Evolutionary conservation across 192 early-diverging fungal genomes (phyloP).

Genomic region (Entomortierella beljakovae): DNA sequence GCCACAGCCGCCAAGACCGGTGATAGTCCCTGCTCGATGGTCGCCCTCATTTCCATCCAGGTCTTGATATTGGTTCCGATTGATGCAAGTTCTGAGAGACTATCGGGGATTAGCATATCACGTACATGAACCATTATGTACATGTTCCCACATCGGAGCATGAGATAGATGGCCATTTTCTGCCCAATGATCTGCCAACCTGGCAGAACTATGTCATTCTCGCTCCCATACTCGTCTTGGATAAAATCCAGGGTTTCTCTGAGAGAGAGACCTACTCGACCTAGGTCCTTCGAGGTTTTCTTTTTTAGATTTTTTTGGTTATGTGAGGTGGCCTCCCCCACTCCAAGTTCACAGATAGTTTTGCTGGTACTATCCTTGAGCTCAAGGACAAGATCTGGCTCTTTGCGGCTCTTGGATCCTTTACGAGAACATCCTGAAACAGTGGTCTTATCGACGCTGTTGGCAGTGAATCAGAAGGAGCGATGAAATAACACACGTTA

Average conservation of each 20-base stretch:
- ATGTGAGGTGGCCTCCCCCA: too few relatives aligned
- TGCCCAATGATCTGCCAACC: constrained; percentile 28
- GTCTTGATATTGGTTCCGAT: constrained; percentile 17
- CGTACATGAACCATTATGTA: constrained; percentile 14
- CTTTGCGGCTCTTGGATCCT: too few relatives aligned
- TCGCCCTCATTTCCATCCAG: constrained; percentile 16
- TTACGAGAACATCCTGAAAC: too few relatives aligned
- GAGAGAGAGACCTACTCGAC: constrained; percentile 10
- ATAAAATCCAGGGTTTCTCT: constrained; percentile 30
- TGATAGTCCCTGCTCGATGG: constrained; percentile 13
- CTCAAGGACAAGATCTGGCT: too few relatives aligned
- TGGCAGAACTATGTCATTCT: constrained; percentile 6
- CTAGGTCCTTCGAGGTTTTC: constrained; percentile 31
- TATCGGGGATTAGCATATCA: constrained; percentile 22
- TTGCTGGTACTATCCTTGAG: too few relatives aligned
- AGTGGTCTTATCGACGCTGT: too few relatives aligned
- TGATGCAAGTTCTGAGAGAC: constrained; percentile 7
- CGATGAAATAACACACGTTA: too few relatives aligned
- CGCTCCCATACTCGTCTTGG: constrained; percentile 29
- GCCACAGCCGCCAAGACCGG: constrained; percentile 12
- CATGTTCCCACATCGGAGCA: constrained; percentile 14
- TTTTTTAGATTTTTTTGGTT: too few relatives aligned
- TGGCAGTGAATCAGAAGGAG: too few relatives aligned
- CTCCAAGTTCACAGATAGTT: too few relatives aligned
- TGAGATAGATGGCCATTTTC: constrained; percentile 22